A percentile compares a stretch with the other conserved stretches of the same genome.
phyloP scores from a whole-genome alignment of 2,329 filamentous ascomycete genomes.

The Trichoderma semiorbis region DNA sequence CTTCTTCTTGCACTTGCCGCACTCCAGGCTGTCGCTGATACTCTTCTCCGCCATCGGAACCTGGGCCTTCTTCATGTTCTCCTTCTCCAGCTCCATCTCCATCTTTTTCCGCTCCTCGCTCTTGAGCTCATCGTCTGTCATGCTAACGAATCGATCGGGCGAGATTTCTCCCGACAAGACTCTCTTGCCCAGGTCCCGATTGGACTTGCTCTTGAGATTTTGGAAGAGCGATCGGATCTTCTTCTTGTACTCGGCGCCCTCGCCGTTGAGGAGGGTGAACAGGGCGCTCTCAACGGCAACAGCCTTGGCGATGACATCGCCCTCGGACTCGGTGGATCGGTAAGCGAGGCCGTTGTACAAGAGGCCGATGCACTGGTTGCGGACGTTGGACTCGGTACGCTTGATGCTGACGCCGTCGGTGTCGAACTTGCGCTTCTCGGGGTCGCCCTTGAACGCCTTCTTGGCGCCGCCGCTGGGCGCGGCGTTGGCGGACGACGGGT shows the following conservation, averaged over 20 bases:
- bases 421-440: conserved; percentile 77
- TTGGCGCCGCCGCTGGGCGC: conserved; percentile 38
- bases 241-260: conserved; percentile 71
- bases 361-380: conserved; percentile 84
- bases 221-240: conserved; percentile 92
- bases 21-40: conserved; percentile 82
- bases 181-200: conserved; percentile 69
- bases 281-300: conserved; percentile 83
- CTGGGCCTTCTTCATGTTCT: conserved; percentile 98
- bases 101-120: conserved; percentile 74
- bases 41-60: conserved; percentile 88
- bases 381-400: conserved; percentile 68
- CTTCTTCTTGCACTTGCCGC: conserved; percentile 87
- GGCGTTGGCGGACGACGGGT: conserved; percentile 51
- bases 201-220: conserved; percentile 91
- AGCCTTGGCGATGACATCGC: conserved; percentile 67
- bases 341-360: conserved; percentile 86
- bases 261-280: conserved; percentile 65
- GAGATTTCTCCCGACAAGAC: conserved; percentile 73
- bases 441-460: conserved; percentile 57
- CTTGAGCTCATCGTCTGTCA: conserved; percentile 90
- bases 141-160: conserved; percentile 71
- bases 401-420: conserved; percentile 76
- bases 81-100: conserved; percentile 73
- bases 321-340: conserved; percentile 66